phyloP scores from a whole-genome alignment of 116 monocot genomes.

The Dioscorea cayenensis region DNA sequence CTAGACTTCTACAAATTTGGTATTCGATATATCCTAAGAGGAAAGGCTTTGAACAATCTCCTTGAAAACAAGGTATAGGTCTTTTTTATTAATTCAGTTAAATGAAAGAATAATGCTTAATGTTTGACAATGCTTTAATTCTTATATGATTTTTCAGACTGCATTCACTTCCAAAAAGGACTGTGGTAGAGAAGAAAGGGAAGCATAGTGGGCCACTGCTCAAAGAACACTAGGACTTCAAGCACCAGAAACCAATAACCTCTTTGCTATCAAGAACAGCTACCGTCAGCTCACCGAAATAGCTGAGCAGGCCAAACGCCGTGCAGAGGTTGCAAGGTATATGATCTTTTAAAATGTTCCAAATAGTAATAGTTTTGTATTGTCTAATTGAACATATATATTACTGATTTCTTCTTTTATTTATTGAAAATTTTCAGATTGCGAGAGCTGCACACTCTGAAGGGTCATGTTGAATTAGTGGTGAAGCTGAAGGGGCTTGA shows the following conservation, averaged over 20 bases:
- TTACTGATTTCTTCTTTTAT: neutral
- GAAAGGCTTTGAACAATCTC: conserved; percentile 82
- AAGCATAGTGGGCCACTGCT: conserved; percentile 85
- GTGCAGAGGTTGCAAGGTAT: conserved; percentile 90
- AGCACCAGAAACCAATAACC: conserved; percentile 36
- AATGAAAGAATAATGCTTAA: neutral
- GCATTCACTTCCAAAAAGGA: conserved; percentile 98
- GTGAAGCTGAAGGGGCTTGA: conserved; percentile 79
- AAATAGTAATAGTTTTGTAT: no score
- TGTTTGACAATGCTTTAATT: neutral
- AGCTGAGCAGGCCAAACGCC: conserved; percentile 85
- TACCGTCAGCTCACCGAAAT: conserved; percentile 94
- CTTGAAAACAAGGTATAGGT: conserved; percentile 56
- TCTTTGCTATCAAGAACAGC: conserved; percentile 75
- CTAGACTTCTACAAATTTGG: conserved; percentile 77
- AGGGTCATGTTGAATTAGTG: conserved; percentile 84
- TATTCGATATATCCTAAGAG: conserved; percentile 81
- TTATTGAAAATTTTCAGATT: conserved; percentile 28
- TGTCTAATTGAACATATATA: no score
- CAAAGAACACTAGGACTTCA: conserved; percentile 93
- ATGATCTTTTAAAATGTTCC: neutral
- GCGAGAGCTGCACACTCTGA: conserved; percentile 58
- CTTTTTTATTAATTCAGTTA: no score
- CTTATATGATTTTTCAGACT: conserved; percentile 26
- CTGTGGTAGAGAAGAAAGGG: conserved; percentile 85